Conservation (phyloP, 768 basidiomycete genomes). For the Lentinula aciculospora region DNA sequence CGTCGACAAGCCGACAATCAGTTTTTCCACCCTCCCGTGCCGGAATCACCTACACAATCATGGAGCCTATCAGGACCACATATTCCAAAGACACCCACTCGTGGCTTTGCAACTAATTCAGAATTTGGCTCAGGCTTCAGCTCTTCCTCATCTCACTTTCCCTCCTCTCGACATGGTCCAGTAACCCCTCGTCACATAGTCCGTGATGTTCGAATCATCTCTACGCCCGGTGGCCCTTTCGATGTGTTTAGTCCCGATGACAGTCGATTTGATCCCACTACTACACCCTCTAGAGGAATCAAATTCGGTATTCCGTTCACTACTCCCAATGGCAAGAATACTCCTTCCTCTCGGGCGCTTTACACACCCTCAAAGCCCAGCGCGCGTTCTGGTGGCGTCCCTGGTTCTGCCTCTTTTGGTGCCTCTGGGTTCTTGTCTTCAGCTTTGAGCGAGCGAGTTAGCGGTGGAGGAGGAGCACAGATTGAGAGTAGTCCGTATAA, state of each 20-base stretch:
- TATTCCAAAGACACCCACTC: slow-evolving; percentile 47
- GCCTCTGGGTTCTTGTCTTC: slow-evolving; percentile 22
- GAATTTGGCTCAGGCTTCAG: slow-evolving; percentile 22
- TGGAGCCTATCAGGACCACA: slow-evolving; percentile 1
- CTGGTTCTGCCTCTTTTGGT: slow-evolving; percentile 19
- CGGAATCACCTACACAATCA: neutral
- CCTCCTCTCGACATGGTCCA: slow-evolving; percentile 48
- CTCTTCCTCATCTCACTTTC: slow-evolving; percentile 35
- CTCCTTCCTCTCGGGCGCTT: slow-evolving; percentile 36
- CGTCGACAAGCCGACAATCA: slow-evolving; percentile 45
- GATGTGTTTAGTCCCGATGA: slow-evolving; percentile 37
- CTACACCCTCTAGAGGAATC: slow-evolving; percentile 78
- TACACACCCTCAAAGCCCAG: slow-evolving; percentile 45
- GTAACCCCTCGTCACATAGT: slow-evolving; percentile 44
- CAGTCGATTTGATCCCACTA: slow-evolving; percentile 69
- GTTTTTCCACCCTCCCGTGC: slow-evolving; percentile 45
- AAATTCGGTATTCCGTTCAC: slow-evolving; percentile 51
- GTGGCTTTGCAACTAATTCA: slow-evolving; percentile 13
- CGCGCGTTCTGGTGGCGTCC: slow-evolving; percentile 19
- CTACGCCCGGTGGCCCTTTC: slow-evolving; percentile 29
- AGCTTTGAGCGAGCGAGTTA: slow-evolving; percentile 24
- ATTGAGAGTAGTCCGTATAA: slow-evolving; percentile 19
- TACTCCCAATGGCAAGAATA: slow-evolving; percentile 50
- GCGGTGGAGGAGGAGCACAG: slow-evolving; percentile 9
- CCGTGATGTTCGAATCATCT: slow-evolving; percentile 33